These are phyloP conservation scores for Avena eriantha DNA, from an alignment of 176 grass and related monocot species.

Conservation along the genomic window DNA sequence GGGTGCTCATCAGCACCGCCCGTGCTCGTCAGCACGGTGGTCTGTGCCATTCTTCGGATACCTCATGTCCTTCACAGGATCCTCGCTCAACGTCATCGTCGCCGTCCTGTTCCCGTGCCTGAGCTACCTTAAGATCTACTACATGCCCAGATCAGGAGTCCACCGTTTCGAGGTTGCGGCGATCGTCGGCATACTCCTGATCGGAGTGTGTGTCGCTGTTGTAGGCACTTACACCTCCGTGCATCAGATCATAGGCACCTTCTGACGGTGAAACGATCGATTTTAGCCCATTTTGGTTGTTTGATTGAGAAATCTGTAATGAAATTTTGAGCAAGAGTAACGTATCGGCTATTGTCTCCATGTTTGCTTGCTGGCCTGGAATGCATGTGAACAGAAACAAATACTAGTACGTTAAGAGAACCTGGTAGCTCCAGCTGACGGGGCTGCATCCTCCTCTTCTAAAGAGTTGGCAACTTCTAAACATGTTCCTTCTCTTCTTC, in stretches of 20 bases:
- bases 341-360: not conserved
- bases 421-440: not conserved
- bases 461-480: too few species aligned
- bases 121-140: slow-evolving; percentile 63
- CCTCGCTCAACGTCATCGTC: slow-evolving; percentile 52
- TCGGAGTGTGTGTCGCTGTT: slow-evolving; percentile 44
- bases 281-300: slow-evolving; percentile 8
- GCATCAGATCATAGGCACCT: slow-evolving; percentile 50
- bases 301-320: not conserved
- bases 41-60: slow-evolving; percentile 56
- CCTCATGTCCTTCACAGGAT: slow-evolving; percentile 56
- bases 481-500: too few species aligned
- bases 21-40: slow-evolving; percentile 52
- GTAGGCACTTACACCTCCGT: slow-evolving; percentile 58
- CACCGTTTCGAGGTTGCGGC: slow-evolving; percentile 29
- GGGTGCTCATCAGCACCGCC: slow-evolving; percentile 48
- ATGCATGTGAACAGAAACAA: not conserved
- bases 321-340: not conserved
- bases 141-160: slow-evolving; percentile 30
- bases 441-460: too few species aligned
- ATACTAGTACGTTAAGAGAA: not conserved
- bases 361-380: not conserved
- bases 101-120: slow-evolving; percentile 55
- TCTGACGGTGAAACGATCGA: not conserved
- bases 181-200: slow-evolving; percentile 43